Evolutionary conservation across 768 basidiomycete genomes (phyloP), one percentile per base, ranked within the genome.

Genomic region (Mycena rebaudengoi): DNA sequence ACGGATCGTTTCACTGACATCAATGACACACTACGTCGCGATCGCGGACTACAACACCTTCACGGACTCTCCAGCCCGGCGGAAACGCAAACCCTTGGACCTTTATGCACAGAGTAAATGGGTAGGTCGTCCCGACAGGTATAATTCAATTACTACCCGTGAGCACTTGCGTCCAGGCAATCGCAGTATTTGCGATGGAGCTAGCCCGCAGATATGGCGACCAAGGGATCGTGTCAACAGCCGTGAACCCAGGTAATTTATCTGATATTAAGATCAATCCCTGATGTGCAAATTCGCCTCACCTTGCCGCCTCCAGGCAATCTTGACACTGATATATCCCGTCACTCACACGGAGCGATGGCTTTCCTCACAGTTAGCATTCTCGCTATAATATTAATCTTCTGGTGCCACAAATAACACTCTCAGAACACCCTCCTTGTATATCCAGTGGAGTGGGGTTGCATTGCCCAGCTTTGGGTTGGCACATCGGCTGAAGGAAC

Each of bases 1-100:
- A 0, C 85, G 87, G 39, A 71, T 88, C 35, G 74, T 88, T 40
- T 84, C 76, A 5, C 77, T 79, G 11, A 80, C 85, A 7, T 86
- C 87, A 4, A 70, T 75, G 1, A 79, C 69, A 1, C 77, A 78
- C 41, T 70, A 76, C 55, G 50, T 80, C 32, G 72, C 50, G 29
- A 62, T 40, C 4, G 66, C 87, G 51, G 62, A 83, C 65, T 86
- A 75, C 64, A 76, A 80, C 10, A 77, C 82, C 1, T 70, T 85
- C 67, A 77, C 71, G 59, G 80, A 82, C 58, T 68, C 72, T 13
- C 73, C 77, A 0, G 64, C 64, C 26, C 70, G 78, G 41, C 74
- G 67, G 37, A 71, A 69, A 44, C 49, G 45, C 40, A 46, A 52
- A 2, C 66, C 69, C 10, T 3, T 51, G 4, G 39, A 53, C 6